Conservation (phyloP, 2,329 filamentous ascomycete species). For the Stachybotrys chartarum region DNA sequence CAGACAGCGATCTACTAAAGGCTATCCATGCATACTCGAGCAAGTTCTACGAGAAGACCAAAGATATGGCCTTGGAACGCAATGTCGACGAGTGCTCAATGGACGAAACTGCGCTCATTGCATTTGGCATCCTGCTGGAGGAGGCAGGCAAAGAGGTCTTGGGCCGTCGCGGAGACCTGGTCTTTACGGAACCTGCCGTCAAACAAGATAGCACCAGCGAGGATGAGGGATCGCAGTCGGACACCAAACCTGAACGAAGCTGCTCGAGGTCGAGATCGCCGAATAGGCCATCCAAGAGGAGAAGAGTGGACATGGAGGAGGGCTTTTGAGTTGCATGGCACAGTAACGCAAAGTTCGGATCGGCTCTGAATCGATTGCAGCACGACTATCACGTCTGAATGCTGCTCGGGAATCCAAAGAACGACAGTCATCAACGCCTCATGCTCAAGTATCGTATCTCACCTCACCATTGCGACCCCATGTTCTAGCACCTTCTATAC, state of each 20-base stretch:
- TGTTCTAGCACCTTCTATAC: too few relatives aligned
- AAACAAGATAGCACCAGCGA: conserved; percentile 6
- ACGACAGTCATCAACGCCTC: too few relatives aligned
- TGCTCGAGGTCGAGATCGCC: neutral
- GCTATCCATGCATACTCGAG: conserved; percentile 62
- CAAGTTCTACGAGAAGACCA: conserved; percentile 51
- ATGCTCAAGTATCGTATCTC: too few relatives aligned
- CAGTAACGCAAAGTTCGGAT: too few relatives aligned
- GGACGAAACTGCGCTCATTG: conserved; percentile 72
- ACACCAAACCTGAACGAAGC: neutral
- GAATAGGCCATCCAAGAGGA: conserved; percentile 21
- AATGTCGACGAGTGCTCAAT: conserved; percentile 52
- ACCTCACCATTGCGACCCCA: too few relatives aligned
- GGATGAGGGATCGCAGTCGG: conserved; percentile 4
- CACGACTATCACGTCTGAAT: too few relatives aligned
- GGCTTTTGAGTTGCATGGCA: neutral
- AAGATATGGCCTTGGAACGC: conserved; percentile 10
- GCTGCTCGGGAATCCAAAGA: too few relatives aligned
- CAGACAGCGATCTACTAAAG: conserved; percentile 63
- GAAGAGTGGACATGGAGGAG: conserved; percentile 15
- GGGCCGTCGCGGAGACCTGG: conserved; percentile 60
- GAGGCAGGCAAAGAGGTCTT: conserved; percentile 57
- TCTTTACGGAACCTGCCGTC: conserved; percentile 55
- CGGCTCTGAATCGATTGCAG: too few relatives aligned
- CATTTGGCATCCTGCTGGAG: conserved; percentile 68